phyloP scores from a whole-genome alignment of 495 filamentous ascomycete species.

The Glutinoglossum americanum region DNA sequence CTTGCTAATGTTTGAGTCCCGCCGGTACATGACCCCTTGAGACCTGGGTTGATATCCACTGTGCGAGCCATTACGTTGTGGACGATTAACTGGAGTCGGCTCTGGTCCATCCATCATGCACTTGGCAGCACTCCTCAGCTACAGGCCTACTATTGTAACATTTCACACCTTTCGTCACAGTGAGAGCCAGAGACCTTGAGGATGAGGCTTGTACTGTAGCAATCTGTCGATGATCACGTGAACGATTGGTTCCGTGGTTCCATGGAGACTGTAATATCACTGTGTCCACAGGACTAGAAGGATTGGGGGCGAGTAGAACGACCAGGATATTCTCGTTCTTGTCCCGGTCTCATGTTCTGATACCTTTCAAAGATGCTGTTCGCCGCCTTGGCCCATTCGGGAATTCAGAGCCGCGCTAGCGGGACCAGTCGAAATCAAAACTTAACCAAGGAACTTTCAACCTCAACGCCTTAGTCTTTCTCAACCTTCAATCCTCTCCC shows the following conservation, averaged over 20 bases:
- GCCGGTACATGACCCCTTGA: slow-evolving; percentile 19
- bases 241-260: no score
- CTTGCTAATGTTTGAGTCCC: slow-evolving; percentile 61
- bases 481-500: not conserved
- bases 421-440: not conserved
- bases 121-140: not conserved
- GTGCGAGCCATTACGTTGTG: not conserved
- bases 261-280: no score
- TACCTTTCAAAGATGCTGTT: no score
- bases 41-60: not conserved
- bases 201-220: not conserved
- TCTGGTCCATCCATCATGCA: slow-evolving; percentile 1
- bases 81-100: not conserved
- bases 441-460: not conserved
- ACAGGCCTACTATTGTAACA: not conserved
- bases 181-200: not conserved
- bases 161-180: not conserved
- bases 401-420: not conserved
- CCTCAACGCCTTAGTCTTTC: not conserved
- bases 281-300: no score
- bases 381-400: not conserved
- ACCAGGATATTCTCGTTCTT: not conserved
- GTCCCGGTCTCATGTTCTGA: no score
- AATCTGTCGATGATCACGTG: not conserved
- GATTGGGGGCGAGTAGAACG: no score